Evolutionary conservation across 176 grass and related monocot species (phyloP), one percentile per base, ranked within the genome.

Genomic region (Miscanthus lutarioriparius): DNA sequence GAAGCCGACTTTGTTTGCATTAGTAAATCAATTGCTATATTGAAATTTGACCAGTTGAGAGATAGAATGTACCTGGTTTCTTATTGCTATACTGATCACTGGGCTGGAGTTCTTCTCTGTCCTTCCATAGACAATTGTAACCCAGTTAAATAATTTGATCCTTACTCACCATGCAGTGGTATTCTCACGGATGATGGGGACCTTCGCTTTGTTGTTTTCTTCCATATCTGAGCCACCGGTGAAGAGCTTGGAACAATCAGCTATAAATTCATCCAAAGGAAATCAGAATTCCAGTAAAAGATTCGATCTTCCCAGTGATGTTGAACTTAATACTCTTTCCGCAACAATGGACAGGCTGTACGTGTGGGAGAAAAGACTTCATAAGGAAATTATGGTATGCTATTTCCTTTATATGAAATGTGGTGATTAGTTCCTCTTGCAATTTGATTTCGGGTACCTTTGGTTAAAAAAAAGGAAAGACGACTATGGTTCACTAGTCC

Each of bases 321-420:
- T 88, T 75, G 95, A 97, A 14, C 54, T 86, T 44, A 89, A 84
- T 68, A 93, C 91, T 35, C 95, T 97, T 82, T 95, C 95, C 6
- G 85, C 88, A 70, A 86, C 90, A 82, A 83, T 97, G 80, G 92
- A 97, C 5, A 90, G 87, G 72, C 72, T 97, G 58, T 90, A 86
- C 44, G 68, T 85, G 76, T 97, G 95, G 95, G 95, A 97, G 90
- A 91, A 95, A 86, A 92, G 83, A 38, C 95, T 97, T 78, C 89
- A 97, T 67, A 94, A 91, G 37, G 90, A 94, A 83, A 88, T 97
- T 49, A 75, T 90, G 95, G 95, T 97, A 97, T 49, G 74, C 27
- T 91, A 15, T 40, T 87, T 23, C 8, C 10, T 23, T 76, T 30
- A 40, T 68, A 53, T 33, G 4, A 44, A 70, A 4, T n/a, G 32